Base-by-base conservation (phyloP, 306 rosid genomes). In the Cicer yamashitae region DNA sequence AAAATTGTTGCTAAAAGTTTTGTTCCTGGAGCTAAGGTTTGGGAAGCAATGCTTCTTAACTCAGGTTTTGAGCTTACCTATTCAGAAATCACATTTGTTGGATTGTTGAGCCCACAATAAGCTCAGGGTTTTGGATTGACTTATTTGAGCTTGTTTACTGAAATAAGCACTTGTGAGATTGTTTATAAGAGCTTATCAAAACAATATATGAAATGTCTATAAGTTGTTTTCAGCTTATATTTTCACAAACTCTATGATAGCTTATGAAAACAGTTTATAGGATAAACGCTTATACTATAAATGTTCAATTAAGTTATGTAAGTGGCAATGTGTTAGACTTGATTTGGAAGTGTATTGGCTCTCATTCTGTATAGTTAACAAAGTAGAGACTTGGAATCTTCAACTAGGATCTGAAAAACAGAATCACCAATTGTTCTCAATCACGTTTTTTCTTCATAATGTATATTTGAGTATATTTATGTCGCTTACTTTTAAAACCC, bases 21-120 rank as follows among this genome's bases (percentile, higher is more conserved):
- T 78, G 83, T 63, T 15, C 93, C 89, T 0, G 85, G 96, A 44
- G 77, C 83, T 18, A 85, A 64, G 76, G 74, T 91, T 65, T 88
- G 94, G 97, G 91, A 89, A 74, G 82, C 86, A 51, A 15, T 85
- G 79, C 78, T 91, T 37, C 84, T 79, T 50, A 73, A 83, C 76
- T 77, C 62, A 48, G 79, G 82, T 70, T 60, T 52, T 43, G 69
- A 80, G 61, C 43, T 85, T 54, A 20, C 51, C 13, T 84, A 78
- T 48, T 69, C 79, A 12, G 84, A 86, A 77, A 69, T 85, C 53
- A 78, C 75, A 44, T 84, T 85, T 81, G 43, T 58, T 47, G 77
- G 56, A 64, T 83, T 89, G 82, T 83, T 81, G 83, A 78, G 68
- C 39, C 45, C 73, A 37, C 45, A 57, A 12, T 78, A 83, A 78